A percentile compares a stretch with the other conserved stretches of the same genome.
Conservation (phyloP, 441 rosid species). For the Geranium incanum region DNA sequence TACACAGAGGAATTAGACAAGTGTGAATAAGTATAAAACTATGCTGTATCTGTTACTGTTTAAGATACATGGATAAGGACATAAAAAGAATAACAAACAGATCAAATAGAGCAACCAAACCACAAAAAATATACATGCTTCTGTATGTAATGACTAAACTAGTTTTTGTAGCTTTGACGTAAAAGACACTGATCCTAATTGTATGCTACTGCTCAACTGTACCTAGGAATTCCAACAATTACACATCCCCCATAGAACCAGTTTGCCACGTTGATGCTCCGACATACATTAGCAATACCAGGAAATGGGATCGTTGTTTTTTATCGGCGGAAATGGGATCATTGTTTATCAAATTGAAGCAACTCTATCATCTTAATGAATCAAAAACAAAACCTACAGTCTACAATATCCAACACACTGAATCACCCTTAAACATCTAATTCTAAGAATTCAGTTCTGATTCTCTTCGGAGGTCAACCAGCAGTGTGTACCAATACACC, state of each 20-base stretch:
- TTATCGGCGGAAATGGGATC: neutral
- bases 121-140: neutral
- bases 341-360: neutral
- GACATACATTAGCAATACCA: too few relatives aligned
- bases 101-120: neutral
- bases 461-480: neutral
- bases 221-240: neutral
- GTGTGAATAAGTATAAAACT: neutral
- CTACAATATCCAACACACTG: neutral
- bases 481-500: neutral
- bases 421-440: neutral
- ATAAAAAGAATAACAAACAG: neutral
- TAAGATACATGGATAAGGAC: neutral
- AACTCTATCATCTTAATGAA: neutral
- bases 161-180: neutral
- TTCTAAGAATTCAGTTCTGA: neutral
- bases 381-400: neutral
- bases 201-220: neutral
- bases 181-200: neutral
- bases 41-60: neutral
- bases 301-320: too few relatives aligned
- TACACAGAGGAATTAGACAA: slow-evolving; percentile 2
- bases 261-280: too few relatives aligned
- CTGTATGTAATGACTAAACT: neutral
- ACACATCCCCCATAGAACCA: too few relatives aligned